Evolutionary conservation across 805 yeast species (phyloP), one percentile per base, ranked within the genome.

Genomic region (Kuraishia ogatae): DNA sequence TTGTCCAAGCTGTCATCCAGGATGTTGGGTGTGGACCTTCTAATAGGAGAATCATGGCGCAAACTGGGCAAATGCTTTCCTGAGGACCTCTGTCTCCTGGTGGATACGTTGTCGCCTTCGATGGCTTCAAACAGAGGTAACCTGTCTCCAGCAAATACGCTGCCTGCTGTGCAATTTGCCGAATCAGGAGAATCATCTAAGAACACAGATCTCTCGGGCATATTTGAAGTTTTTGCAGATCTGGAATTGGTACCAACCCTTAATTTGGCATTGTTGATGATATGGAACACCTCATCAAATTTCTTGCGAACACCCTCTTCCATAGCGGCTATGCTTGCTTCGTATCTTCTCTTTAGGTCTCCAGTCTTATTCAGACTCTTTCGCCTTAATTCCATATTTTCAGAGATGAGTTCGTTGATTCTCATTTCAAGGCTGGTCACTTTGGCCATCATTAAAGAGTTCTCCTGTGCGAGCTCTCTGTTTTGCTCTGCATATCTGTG

Each of bases 401-500:
- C 84, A 56, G 73, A 76, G 15, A 76, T 73, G 60, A 83, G 64
- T 20, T 77, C 80, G 22, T 75, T 70, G 23, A 83, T 64, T 56
- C 73, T 77, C 13, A 68, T 63, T 64, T 85, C 89, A 64, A 87
- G 65, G 28, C 76, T 81, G 2, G 77, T 66, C 24, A 85, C 71
- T 59, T 74, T 79, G 46, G 75, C 64, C 74, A 78, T 71, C 64
- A 85, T 69, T 22, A 73, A 64, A 2, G 85, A 77, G 63, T 83
- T 84, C 52, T 77, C 79, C 58, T 75, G 80, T 0, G 89, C 89
- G 26, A 87, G 66, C n/a, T 78, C 76, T 54, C 73, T 74, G 66
- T 86, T 86, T 61, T 81, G 85, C n/a, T 63, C 64, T 5, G 65
- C 52, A 54, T 71, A 76, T 50, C 67, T 62, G 11, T 23, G 28